phyloP scores from a whole-genome alignment of 805 yeast genomes.

The Blastobotrys peoriensis region DNA sequence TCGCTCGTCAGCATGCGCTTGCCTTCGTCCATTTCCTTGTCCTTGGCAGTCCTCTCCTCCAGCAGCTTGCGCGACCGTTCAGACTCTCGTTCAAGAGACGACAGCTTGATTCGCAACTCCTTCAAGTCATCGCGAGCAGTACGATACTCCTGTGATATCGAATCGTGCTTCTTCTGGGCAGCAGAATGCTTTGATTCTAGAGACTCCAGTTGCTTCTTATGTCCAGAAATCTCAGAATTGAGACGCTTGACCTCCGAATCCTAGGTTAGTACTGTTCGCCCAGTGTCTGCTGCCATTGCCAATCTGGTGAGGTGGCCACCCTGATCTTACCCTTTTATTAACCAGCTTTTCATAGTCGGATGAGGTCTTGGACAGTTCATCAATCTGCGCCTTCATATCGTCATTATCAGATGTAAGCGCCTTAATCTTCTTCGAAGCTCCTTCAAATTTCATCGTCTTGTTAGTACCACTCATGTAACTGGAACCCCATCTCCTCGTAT shows the following conservation, averaged over 20 bases:
- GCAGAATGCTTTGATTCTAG: conserved; percentile 13
- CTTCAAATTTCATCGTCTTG: conserved; percentile 18
- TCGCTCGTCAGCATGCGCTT: conserved; percentile 17
- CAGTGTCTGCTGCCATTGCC: no score
- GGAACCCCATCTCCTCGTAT: background rate
- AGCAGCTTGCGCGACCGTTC: conserved; percentile 37
- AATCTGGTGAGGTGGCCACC: no score
- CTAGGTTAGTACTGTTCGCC: conserved; percentile 1
- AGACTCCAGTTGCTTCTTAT: conserved; percentile 6
- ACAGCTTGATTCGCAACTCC: conserved; percentile 9
- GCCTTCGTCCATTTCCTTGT: conserved; percentile 17
- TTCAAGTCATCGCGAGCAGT: conserved; percentile 25
- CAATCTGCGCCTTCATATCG: conserved; percentile 37
- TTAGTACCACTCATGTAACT: background rate
- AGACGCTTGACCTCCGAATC: conserved; percentile 22
- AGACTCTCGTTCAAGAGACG: conserved; percentile 40
- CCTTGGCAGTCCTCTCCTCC: conserved; percentile 30
- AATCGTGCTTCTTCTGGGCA: conserved; percentile 11
- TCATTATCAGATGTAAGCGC: conserved; percentile 41
- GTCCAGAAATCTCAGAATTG: conserved; percentile 11
- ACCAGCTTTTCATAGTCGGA: conserved; percentile 33
- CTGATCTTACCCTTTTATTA: conserved; percentile 23
- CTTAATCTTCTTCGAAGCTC: conserved; percentile 35
- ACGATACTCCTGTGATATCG: conserved; percentile 20
- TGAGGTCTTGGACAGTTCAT: conserved; percentile 33